Evolutionary conservation across 768 basidiomycete species (phyloP), one percentile per base, ranked within the genome.

Genomic region (Rhodotorula graminis): DNA sequence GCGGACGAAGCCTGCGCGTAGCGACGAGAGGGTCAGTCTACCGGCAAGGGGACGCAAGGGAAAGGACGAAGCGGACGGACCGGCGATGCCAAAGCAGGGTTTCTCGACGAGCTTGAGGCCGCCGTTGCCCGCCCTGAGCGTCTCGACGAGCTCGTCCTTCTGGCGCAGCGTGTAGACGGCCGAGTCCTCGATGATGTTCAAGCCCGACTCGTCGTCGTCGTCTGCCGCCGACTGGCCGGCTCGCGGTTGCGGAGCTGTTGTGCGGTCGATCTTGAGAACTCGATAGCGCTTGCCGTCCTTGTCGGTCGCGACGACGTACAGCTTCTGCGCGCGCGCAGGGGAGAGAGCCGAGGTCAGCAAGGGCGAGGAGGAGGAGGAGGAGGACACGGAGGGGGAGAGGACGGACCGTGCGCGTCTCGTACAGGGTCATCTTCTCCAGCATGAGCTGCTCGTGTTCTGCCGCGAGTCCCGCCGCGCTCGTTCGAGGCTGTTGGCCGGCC

Each of bases 61-160:
- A 85, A 62, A 72, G 89, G 29, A 88, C 91, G 73, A 27, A 4
- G 37, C 37, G 44, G 44, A 46, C 44, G 44, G 44, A 61, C 60
- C 60, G 21, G 60, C 60, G 44, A 61, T 61, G 4, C 60, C 60
- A 18, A 61, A 61, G 44, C 60, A 61, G 1, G 65, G 55, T 86
- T 84, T 76, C 84, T 88, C 12, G 86, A 88, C 81, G 84, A 93
- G 25, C 89, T 80, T 91, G 72, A 99, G 93, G 11, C 94, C 95
- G 7, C 88, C 89, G 81, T 96, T 99, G 33, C 94, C 95, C 77
- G 96, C 93, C 71, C 94, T 92, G 16, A 98, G 84, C 92, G 95
- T 96, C 82, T 90, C 91, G 74, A 97, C 84, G 84, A 98, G 87
- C 47, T 88, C 87, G 63, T 87, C 90, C 88, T 96, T 91, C 82